phyloP scores from a whole-genome alignment of 768 basidiomycete genomes.

The Mycena kentingensis region DNA sequence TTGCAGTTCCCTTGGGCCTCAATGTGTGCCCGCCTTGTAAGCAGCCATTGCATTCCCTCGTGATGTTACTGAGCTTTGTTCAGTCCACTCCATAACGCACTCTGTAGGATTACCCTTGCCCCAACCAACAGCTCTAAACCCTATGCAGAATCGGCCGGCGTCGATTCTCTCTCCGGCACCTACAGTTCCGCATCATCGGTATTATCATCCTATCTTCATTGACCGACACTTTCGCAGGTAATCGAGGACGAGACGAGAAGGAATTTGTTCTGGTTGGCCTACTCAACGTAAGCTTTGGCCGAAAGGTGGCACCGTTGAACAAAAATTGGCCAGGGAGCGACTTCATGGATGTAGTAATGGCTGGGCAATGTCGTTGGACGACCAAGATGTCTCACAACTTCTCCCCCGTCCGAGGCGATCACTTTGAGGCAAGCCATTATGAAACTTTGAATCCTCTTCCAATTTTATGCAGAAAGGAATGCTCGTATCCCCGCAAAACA shows the following conservation, averaged over 20 bases:
- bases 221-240: constrained; percentile 1
- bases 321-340: constrained; percentile 44
- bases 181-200: constrained; percentile 40
- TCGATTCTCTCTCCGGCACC: constrained; percentile 62
- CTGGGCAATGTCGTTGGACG: constrained; percentile 72
- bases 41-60: background rate
- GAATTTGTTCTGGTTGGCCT: constrained; percentile 75
- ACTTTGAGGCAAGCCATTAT: too few species aligned
- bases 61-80: background rate
- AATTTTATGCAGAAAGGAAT: too few species aligned
- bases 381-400: constrained; percentile 71
- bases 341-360: constrained; percentile 68
- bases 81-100: constrained; percentile 61
- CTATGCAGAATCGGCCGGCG: constrained; percentile 40
- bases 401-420: constrained; percentile 62
- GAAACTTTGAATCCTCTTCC: too few species aligned
- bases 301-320: background rate
- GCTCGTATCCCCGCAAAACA: constrained; percentile 49
- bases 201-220: background rate
- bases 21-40: constrained; percentile 61
- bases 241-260: constrained; percentile 72
- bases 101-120: constrained; percentile 55
- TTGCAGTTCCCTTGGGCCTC: constrained; percentile 66
- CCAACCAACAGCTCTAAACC: constrained; percentile 47
- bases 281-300: constrained; percentile 39